Base-by-base conservation (phyloP, 2,329 filamentous ascomycete species). In the Thermoascus crustaceus region DNA sequence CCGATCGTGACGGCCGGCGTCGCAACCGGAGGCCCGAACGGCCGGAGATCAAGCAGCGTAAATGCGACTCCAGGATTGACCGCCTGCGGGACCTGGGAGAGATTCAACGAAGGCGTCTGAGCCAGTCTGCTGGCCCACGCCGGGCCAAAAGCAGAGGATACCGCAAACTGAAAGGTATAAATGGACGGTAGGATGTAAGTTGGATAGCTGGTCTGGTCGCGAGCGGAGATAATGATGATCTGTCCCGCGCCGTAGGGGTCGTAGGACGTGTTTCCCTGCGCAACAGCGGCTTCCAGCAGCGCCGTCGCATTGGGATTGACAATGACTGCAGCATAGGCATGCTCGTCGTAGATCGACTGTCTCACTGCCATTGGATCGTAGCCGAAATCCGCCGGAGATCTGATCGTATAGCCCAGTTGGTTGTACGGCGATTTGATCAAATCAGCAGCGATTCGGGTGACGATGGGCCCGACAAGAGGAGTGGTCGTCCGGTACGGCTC, bases 271-370 rank as follows among this genome's bases (percentile, higher is more conserved):
- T 82, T 78, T 1, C 71, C 73, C 0, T 55, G 68, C 2, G 58
- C 53, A 0, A 80, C 60, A 0, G 78, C 76, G 11, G 66, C 57
- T 34, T 70, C 71, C 1, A 82, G 63, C 13, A 79, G 59, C 0
- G 67, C 57, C 0, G 76, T 79, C 0, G 78, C 76, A 44, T 81
- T 80, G 1, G 75, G 53, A 41, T 79, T 76, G 44, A 82, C 63
- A 37, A 81, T 67, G 30, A 82, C 67, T 0, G 78, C 77, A 0
- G 72, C 76, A 66, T 72, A 81, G 7, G 68, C 67, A 19, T 76
- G 58, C 44, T 69, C 72, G 36, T 80, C 62, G 50, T 78, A 80
- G 1, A 82, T 64, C 3, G 66, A 70, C 46, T 74, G 68, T 3
- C 75, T 68, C 2, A 80, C 76, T 10, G 63, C 60, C 21, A 70